Percentiles rank a stretch among this genome's conserved stretches.
These are phyloP conservation scores for Epichloe typhina DNA, from an alignment of 2,329 filamentous ascomycete genomes.

Conservation along the genomic window DNA sequence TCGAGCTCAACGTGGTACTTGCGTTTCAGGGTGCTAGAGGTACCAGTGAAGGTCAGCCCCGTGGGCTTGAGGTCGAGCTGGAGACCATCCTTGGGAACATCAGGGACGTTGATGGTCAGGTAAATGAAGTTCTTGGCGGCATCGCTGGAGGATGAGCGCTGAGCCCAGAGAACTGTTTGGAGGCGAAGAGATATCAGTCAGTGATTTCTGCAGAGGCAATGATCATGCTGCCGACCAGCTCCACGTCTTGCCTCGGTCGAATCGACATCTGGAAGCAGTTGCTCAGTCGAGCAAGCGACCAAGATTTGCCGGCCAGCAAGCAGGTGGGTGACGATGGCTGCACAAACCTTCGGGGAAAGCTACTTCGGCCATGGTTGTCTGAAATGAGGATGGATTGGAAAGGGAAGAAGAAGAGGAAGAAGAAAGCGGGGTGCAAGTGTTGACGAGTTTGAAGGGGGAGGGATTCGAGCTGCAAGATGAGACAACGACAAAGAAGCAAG, in stretches of 20 bases:
- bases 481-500: neutral
- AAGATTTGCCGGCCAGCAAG: neutral
- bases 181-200: neutral
- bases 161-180: conserved; percentile 79
- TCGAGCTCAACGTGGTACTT: conserved; percentile 78
- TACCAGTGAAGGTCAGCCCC: conserved; percentile 67
- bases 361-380: conserved; percentile 15
- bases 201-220: neutral
- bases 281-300: neutral
- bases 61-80: conserved; percentile 75
- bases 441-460: too few relatives aligned
- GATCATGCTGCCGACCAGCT: neutral
- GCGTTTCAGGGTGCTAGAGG: conserved; percentile 71
- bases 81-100: conserved; percentile 62
- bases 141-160: conserved; percentile 76
- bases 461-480: neutral
- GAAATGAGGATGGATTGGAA: neutral
- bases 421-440: conserved; percentile 1
- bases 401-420: neutral
- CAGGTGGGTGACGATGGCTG: neutral
- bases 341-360: conserved; percentile 26
- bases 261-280: neutral
- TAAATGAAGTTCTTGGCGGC: conserved; percentile 87
- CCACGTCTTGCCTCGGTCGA: neutral
- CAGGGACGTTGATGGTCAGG: conserved; percentile 79